Evolutionary conservation across 2,329 filamentous ascomycete genomes (phyloP).

Genomic region (Penicillium thymicola): DNA sequence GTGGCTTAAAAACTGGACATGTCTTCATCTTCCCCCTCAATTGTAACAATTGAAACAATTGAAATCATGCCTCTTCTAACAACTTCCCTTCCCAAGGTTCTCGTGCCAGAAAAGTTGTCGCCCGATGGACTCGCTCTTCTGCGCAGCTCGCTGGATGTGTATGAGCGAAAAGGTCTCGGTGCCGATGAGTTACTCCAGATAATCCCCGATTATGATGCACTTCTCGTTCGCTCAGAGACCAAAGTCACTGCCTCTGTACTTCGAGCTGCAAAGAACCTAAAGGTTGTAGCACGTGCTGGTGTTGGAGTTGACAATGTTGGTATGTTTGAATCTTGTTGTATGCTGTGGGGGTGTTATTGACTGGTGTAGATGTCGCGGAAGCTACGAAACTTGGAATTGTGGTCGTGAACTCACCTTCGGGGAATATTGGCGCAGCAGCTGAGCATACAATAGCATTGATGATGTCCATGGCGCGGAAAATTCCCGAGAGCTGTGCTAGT

Average conservation of each 20-base stretch:
- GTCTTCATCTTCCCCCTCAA: background rate
- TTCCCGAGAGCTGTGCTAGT: constrained; percentile 66
- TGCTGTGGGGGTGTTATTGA: background rate
- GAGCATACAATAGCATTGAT: constrained; percentile 74
- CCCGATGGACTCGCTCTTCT: constrained; percentile 72
- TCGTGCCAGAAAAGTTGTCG: constrained; percentile 78
- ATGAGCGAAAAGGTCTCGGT: constrained; percentile 62
- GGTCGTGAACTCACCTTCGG: constrained; percentile 74
- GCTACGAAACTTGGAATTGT: constrained; percentile 72
- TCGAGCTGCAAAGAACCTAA: constrained; percentile 63
- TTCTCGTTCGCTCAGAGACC: constrained; percentile 78
- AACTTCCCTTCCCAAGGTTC: constrained; percentile 50
- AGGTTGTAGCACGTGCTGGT: constrained; percentile 75
- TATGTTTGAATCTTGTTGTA: constrained; percentile 14
- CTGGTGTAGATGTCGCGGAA: constrained; percentile 57
- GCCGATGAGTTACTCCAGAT: constrained; percentile 62
- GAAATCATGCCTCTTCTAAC: constrained; percentile 19
- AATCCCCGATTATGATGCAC: constrained; percentile 69
- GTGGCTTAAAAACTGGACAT: background rate
- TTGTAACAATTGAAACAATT: background rate
- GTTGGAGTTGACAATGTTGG: constrained; percentile 80
- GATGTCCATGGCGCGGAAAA: constrained; percentile 69
- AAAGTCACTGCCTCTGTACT: constrained; percentile 71
- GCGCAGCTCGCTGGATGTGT: constrained; percentile 64
- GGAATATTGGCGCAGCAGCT: constrained; percentile 76